Base-by-base conservation (phyloP, 805 yeast genomes). In the Candida manassasensis region DNA sequence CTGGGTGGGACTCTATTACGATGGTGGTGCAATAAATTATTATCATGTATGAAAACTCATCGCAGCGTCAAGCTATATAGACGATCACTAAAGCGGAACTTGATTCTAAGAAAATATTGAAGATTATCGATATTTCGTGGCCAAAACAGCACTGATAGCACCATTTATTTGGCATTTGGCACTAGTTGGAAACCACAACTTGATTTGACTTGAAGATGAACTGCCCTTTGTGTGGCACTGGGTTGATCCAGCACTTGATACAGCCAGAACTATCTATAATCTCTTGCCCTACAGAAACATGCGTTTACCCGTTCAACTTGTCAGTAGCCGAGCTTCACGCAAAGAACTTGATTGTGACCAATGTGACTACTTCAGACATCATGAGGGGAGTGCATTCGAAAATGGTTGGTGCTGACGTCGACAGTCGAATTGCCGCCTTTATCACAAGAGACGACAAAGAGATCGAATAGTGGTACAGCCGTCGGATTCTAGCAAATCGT, bases 281-380 rank as follows among this genome's bases (percentile, higher is more conserved):
- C 12, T 43, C 57, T n/a, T 61, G 67, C 36, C 55, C 63, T 1
- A 36, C 36, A 6, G 52, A 44, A 31, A 18, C 28, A 3, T 61
- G 67, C 33, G 48, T 61, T 1, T 61, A 46, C 39, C 67, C 67
- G 4, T 59, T 61, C 42, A 58, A 61, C 32, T 34, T 61, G 39
- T 35, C 55, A 22, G 48, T 55, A 38, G 43, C 43, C n/a, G 55
- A 61, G 39, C 37, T 61, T 8, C 53, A 56, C 24, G 47, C 46
- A 30, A 41, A 43, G 36, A 50, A 50, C 28, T 39, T 59, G 33
- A 33, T 57, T 9, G 36, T 45, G 8, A 17, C 43, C 9, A 45
- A 45, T 26, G 51, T 54, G 8, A 43, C 41, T 11, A 49, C 52
- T 16, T 30, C 31, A 9, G 55, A 57, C 18, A 52, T 61, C 22